Conservation (phyloP, 352 stramenopile species). For the Pythium vanterpoolii region DNA sequence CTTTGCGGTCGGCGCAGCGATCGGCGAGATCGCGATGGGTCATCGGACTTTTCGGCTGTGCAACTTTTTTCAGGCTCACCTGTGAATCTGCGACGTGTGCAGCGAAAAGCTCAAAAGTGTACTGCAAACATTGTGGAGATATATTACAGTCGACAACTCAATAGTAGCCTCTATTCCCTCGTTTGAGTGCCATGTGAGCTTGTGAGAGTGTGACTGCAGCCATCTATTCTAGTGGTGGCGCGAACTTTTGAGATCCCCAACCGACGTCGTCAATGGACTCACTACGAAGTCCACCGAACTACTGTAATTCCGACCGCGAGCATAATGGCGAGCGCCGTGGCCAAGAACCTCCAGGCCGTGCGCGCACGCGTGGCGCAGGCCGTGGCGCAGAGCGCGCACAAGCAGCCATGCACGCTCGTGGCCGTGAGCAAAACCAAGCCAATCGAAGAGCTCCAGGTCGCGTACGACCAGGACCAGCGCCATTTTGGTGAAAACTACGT, state of each 20-base stretch:
- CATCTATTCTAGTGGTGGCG: constrained; percentile 1
- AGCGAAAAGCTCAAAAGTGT: background rate
- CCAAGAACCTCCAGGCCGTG: constrained; percentile 58
- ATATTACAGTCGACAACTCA: background rate
- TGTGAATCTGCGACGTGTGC: background rate
- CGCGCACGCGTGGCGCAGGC: constrained; percentile 59
- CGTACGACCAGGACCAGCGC: constrained; percentile 90
- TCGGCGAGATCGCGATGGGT: background rate
- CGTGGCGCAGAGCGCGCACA: constrained; percentile 46
- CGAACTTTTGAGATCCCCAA: background rate
- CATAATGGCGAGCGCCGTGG: constrained; percentile 26
- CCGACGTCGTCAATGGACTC: background rate
- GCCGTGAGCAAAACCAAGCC: constrained; percentile 96
- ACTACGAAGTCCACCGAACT: background rate
- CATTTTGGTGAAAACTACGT: constrained; percentile 99
- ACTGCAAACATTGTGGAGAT: background rate
- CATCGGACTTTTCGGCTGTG: background rate
- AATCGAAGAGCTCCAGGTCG: constrained; percentile 78
- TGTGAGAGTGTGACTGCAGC: background rate
- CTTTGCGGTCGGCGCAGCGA: background rate
- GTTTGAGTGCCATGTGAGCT: background rate
- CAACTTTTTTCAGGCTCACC: background rate
- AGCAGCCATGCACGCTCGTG: constrained; percentile 78
- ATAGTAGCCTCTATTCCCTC: background rate
- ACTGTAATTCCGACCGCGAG: background rate